Conservation (phyloP, 2,329 filamentous ascomycete genomes). For the Cladobotryum protrusum region DNA sequence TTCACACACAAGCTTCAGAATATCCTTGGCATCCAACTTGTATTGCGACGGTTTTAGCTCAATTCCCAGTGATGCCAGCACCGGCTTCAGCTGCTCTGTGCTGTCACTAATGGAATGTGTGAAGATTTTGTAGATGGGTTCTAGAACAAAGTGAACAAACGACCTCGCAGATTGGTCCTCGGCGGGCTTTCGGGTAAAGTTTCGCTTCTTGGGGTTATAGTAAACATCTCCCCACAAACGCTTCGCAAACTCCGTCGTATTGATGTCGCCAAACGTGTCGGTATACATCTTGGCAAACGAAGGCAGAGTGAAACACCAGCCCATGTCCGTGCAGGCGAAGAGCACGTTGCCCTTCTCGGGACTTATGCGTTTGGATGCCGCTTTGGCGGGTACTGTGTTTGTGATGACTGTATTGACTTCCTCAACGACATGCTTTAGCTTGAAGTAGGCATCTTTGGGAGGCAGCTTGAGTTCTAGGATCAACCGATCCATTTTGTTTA, state of each 20-base stretch:
- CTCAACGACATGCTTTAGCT: slow-evolving; percentile 96
- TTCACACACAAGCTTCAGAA: slow-evolving; percentile 84
- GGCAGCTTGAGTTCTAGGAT: slow-evolving; percentile 92
- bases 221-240: slow-evolving; percentile 96
- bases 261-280: slow-evolving; percentile 76
- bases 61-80: slow-evolving; percentile 75
- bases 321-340: slow-evolving; percentile 88
- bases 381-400: slow-evolving; percentile 73
- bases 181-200: slow-evolving; percentile 80
- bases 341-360: slow-evolving; percentile 98
- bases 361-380: slow-evolving; percentile 74
- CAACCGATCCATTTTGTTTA: slow-evolving; percentile 96
- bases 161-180: slow-evolving; percentile 77
- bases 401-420: slow-evolving; percentile 96
- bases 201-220: slow-evolving; percentile 84
- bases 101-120: slow-evolving; percentile 90
- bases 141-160: slow-evolving; percentile 90
- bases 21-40: slow-evolving; percentile 79
- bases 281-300: slow-evolving; percentile 97
- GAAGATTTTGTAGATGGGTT: slow-evolving; percentile 97
- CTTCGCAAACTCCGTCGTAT: slow-evolving; percentile 73
- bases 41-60: slow-evolving; percentile 86
- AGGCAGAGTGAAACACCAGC: slow-evolving; percentile 91
- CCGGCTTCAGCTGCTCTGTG: slow-evolving; percentile 74
- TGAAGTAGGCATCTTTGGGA: slow-evolving; percentile 95